Evolutionary conservation across 2,329 filamentous ascomycete species (phyloP).

Genomic region (Aspergillus hortae): DNA sequence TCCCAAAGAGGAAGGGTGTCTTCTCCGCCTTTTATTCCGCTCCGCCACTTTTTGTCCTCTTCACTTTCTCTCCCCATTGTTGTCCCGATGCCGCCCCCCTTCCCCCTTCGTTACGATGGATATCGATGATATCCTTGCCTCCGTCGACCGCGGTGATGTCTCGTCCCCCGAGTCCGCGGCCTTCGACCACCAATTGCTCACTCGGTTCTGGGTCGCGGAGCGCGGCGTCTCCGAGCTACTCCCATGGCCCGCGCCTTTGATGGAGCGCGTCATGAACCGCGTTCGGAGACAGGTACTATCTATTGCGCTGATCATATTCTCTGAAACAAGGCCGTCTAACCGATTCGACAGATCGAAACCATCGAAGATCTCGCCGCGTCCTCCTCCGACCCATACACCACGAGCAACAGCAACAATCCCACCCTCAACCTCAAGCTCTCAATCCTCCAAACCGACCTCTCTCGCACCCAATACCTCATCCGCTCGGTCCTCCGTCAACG

Average conservation of each 20-base stretch:
- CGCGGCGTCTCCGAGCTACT: constrained; percentile 86
- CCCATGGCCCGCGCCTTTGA: constrained; percentile 69
- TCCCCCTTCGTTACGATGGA: constrained; percentile 54
- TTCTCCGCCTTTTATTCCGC: constrained; percentile 14
- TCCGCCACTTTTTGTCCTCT: constrained; percentile 13
- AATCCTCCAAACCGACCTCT: constrained; percentile 92
- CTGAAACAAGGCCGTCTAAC: not conserved
- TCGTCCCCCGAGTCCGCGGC: constrained; percentile 34
- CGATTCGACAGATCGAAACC: constrained; percentile 52
- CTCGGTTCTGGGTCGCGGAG: constrained; percentile 90
- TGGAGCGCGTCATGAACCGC: constrained; percentile 75
- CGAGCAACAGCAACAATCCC: constrained; percentile 78
- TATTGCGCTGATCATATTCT: not conserved
- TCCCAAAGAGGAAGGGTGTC: constrained; percentile 4
- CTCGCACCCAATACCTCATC: constrained; percentile 88
- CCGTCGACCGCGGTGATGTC: constrained; percentile 61
- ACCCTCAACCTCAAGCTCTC: constrained; percentile 91
- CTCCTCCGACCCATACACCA: constrained; percentile 35
- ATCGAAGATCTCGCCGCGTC: constrained; percentile 59
- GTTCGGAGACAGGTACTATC: constrained; percentile 57
- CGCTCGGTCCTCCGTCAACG: constrained; percentile 76
- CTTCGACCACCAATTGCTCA: constrained; percentile 80
- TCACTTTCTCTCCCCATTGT: constrained; percentile 3
- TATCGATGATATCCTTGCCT: constrained; percentile 74
- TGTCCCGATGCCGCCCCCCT: not conserved